phyloP scores from a whole-genome alignment of 148 eudicot genomes.

The Pouteria glomerata region DNA sequence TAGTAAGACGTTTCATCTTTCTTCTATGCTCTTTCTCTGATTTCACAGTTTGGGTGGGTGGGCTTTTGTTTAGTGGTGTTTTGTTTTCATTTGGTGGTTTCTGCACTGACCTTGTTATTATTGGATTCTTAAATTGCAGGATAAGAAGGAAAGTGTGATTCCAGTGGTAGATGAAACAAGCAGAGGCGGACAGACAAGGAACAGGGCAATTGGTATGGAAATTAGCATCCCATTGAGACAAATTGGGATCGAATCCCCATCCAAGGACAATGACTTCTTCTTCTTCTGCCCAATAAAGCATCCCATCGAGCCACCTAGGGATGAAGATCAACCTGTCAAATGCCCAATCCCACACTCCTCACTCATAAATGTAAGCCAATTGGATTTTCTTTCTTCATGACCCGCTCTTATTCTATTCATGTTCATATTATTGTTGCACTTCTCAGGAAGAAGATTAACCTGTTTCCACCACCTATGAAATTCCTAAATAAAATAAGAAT shows the following conservation, averaged over 20 bases:
- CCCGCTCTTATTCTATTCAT: too few species aligned
- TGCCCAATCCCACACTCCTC: slow-evolving; percentile 23
- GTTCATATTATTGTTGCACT: too few species aligned
- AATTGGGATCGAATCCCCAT: slow-evolving; percentile 2
- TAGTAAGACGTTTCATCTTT: too few species aligned
- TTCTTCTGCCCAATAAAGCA: slow-evolving; percentile 29
- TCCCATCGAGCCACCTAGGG: slow-evolving; percentile 24
- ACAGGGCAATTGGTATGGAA: background rate
- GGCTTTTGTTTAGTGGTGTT: background rate
- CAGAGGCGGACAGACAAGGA: background rate
- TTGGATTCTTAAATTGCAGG: background rate
- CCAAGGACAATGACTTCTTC: too few species aligned
- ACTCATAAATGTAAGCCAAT: slow-evolving; percentile 12
- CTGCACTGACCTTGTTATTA: background rate
- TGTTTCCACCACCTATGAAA: too few species aligned
- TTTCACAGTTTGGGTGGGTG: too few species aligned
- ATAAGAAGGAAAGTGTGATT: background rate
- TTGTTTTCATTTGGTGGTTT: background rate
- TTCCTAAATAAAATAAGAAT: too few species aligned
- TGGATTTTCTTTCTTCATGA: too few species aligned
- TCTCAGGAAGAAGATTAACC: too few species aligned
- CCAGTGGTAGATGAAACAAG: slow-evolving; percentile 10
- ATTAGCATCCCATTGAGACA: too few species aligned
- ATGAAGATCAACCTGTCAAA: slow-evolving; percentile 26
- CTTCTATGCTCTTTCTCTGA: background rate